Evolutionary conservation across 1,284 basidiomycete genomes (phyloP), one percentile per base, ranked within the genome.

Genomic region (Ceratobasidium sp.): DNA sequence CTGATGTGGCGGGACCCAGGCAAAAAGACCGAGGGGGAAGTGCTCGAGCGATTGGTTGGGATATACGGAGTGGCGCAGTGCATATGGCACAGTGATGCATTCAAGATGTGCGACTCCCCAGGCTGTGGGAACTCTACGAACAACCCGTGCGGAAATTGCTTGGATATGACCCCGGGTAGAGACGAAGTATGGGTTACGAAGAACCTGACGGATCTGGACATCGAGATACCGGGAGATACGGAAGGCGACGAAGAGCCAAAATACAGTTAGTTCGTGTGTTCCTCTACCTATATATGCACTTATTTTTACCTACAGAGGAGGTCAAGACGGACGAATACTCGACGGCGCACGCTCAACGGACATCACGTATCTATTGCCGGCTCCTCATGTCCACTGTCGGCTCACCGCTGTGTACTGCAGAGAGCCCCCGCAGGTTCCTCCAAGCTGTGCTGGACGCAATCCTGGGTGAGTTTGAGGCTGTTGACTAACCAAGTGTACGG

Each of bases 1-100:
- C 24, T 59, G 14, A 61, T 71, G 8, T 71, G 68, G 68, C 68
- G 68, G 1, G 56, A 71, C 39, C 54, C 68, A 14, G 9, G 13
- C 13, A 19, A 39, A 19, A n/a, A 39, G 24, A 16, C 68, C 0
- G 68, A 71, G 27, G 68, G 68, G 0, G 68, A 71, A 7, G 68
- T 71, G 54, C 22, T 71, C 24, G 34, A 48, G 7, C 37, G 19
- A 13, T 11, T 71, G 7, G 19, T 27, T 6, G 68, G 68, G 8
- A 29, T 59, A 7, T 71, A 43, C 56, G 68, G 54, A 2, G 8
- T 71, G 6, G 39, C 27, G 24, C 68, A 59, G 43, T 49, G 59
- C 46, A 19, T 49, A 4, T 58, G 68, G 53, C 43, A 71, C 13
- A n/a, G 41, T 13, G 68, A 71, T 14, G 54, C 24, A 7, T 11